Conservation (phyloP, 176 grass and related monocot species). For the Bonia amplexicaulis region DNA sequence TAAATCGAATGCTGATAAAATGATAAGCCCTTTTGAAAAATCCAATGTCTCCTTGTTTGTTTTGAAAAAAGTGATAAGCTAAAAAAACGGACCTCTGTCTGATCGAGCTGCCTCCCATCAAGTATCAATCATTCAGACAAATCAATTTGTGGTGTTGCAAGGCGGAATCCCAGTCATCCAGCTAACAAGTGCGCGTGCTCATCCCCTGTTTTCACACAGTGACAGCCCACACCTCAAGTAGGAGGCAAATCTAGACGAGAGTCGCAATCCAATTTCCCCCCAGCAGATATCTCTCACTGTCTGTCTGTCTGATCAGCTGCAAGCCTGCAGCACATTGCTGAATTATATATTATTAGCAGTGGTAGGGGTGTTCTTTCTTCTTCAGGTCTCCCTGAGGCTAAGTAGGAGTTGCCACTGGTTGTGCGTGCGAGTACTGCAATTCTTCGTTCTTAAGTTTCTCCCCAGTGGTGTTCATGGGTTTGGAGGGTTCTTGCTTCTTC, state of each 20-base stretch:
- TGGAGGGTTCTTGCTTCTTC: background rate
- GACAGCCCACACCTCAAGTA: conserved; percentile 1
- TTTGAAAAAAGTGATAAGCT: too few species aligned
- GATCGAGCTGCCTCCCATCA: background rate
- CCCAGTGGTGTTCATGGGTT: background rate
- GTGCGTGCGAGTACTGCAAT: too few species aligned
- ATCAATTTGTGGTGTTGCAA: background rate
- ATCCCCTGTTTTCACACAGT: background rate
- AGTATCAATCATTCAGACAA: background rate
- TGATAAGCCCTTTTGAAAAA: too few species aligned
- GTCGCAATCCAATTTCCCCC: background rate
- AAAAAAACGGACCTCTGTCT: background rate
- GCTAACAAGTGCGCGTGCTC: background rate
- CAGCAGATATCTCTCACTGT: conserved; percentile 17
- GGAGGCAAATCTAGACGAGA: background rate
- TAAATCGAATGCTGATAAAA: too few species aligned
- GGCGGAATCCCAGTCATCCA: background rate
- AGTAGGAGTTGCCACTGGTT: background rate
- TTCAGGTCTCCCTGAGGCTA: background rate
- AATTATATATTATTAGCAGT: background rate
- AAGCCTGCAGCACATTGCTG: background rate
- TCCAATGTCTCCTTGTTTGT: too few species aligned
- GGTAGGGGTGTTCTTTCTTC: background rate
- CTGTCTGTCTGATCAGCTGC: background rate
- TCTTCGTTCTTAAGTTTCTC: background rate